A percentile compares a stretch with the other conserved stretches of the same genome.
These are phyloP conservation scores for Clathrospora elynae DNA, from an alignment of 2,329 filamentous ascomycete species.

Conservation along the genomic window DNA sequence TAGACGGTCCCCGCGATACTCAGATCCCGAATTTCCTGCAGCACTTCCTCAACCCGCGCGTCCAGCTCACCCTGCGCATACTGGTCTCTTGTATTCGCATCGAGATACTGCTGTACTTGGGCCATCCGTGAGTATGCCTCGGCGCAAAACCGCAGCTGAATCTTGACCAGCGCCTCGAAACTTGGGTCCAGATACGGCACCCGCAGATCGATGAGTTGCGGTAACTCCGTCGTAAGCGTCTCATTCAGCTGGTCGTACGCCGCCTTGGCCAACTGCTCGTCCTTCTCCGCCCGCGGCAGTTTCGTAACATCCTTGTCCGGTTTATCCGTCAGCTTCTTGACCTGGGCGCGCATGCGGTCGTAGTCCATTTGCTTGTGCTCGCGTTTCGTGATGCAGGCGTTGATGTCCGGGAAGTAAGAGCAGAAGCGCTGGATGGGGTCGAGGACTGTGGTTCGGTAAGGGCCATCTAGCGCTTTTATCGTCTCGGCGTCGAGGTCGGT, in stretches of 20 bases:
- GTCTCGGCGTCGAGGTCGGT: constrained; percentile 98
- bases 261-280: constrained; percentile 89
- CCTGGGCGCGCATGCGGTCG: constrained; percentile 91
- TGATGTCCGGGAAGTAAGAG: constrained; percentile 98
- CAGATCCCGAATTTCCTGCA: constrained; percentile 95
- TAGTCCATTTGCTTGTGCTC: constrained; percentile 99
- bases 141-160: constrained; percentile 95
- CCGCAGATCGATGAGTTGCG: constrained; percentile 93
- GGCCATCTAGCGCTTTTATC: constrained; percentile 96
- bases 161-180: constrained; percentile 98
- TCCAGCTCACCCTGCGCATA: constrained; percentile 94
- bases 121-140: constrained; percentile 98
- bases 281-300: constrained; percentile 92
- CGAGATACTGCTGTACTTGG: constrained; percentile 97
- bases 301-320: constrained; percentile 98
- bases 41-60: constrained; percentile 86
- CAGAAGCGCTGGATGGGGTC: constrained; percentile 96
- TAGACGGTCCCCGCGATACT: constrained; percentile 80
- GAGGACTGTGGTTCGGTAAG: constrained; percentile 90
- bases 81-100: constrained; percentile 92
- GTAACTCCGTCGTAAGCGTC: constrained; percentile 88
- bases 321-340: constrained; percentile 97
- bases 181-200: constrained; percentile 96
- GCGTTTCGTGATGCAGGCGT: constrained; percentile 99
- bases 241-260: constrained; percentile 98